Base-by-base conservation (phyloP, 352 stramenopile genomes). In the Plasmopara viticola region DNA sequence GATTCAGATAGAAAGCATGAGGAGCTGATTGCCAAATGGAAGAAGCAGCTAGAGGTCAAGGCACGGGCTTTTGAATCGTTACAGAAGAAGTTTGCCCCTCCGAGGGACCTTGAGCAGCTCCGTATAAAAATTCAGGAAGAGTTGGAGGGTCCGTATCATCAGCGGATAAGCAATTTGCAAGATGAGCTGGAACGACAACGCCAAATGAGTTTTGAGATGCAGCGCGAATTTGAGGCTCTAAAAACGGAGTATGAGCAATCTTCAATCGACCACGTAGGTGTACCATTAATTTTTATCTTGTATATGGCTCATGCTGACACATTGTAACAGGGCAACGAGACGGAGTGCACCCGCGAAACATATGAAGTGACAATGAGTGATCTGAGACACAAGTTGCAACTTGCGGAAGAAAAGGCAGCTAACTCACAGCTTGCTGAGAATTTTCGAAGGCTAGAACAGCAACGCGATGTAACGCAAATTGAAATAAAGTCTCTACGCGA, bases 171-270 rank as follows among this genome's bases (percentile, higher is more conserved):
- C 0, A 64, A 31, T 14, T 58, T 89, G 40, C 77, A 90, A 48
- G 60, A 78, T 18, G 82, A 93, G 25, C 59, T 93, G 25, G 84
- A 92, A 39, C 84, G 77, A 31, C 69, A 87, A 17, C 74, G 81
- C 9, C 71, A 89, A 34, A 57, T 80, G 25, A 72, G 71, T 17
- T 90, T 89, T 46, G 62, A 75, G 4, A 56, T 86, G 43, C 84
- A 78, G 13, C 70, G 80, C 17, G 84, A 91, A 44, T 84, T 75
- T 54, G 84, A 94, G 51, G 59, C 87, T 6, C 47, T 94, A 17
- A 91, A 92, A 62, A 83, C 82, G 29, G 84, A 92, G 67, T 90
- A 89, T 68, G 84, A 92, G 45, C 79, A 92, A 64, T 90, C 76
- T 53, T 71, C 78, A 0, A 70, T 87, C 25, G 75, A 91, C 42